These are phyloP conservation scores for Oryza coarctata DNA, from an alignment of 176 grass and related monocot genomes.

Conservation along the genomic window DNA sequence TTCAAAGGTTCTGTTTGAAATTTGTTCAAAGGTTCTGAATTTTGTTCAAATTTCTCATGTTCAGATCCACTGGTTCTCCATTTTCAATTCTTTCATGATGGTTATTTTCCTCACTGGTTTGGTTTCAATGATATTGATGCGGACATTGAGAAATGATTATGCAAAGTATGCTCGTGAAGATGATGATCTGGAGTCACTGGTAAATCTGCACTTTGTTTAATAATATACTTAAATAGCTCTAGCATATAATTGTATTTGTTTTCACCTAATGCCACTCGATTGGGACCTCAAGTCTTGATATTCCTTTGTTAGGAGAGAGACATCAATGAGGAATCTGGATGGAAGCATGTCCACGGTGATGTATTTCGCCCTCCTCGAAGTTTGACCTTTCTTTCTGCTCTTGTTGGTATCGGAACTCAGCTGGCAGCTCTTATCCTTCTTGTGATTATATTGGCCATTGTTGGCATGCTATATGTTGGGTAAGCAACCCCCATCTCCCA, in stretches of 20 bases:
- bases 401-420: conserved; percentile 94
- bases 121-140: conserved; percentile 98
- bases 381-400: conserved; percentile 76
- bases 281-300: conserved; percentile 15
- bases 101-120: conserved; percentile 98
- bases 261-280: not conserved
- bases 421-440: conserved; percentile 87
- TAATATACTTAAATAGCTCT: conserved; percentile 27
- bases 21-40: conserved; percentile 23
- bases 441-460: conserved; percentile 89
- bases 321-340: conserved; percentile 96
- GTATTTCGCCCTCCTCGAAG: conserved; percentile 80
- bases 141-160: conserved; percentile 96
- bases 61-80: conserved; percentile 99
- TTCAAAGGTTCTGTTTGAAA: conserved; percentile 25
- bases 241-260: conserved; percentile 3
- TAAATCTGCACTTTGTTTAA: conserved; percentile 39
- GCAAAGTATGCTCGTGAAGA: conserved; percentile 99
- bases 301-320: conserved; percentile 74
- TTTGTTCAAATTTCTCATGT: conserved; percentile 23
- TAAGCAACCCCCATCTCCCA: conserved; percentile 36
- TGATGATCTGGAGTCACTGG: conserved; percentile 89
- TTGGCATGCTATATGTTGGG: conserved; percentile 97
- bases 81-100: conserved; percentile 99
- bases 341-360: conserved; percentile 98